These are phyloP conservation scores for Nothophoma quercina DNA, from an alignment of 2,329 filamentous ascomycete species.

Conservation along the genomic window DNA sequence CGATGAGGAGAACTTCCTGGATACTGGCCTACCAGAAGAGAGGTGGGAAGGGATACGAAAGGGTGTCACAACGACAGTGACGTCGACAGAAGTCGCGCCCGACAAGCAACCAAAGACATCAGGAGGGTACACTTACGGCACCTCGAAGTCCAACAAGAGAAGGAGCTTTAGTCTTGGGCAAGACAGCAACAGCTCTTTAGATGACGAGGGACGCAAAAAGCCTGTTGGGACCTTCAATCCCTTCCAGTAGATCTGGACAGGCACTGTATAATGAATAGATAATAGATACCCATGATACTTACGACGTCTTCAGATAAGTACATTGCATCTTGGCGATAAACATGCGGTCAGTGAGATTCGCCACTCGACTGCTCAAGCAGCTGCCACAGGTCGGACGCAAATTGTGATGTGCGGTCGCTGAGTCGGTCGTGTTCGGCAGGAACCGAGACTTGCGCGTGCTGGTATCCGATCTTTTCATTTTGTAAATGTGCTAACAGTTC, in stretches of 20 bases:
- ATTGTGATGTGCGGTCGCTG: too few relatives aligned
- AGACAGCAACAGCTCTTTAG: constrained; percentile 20
- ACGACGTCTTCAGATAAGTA: too few relatives aligned
- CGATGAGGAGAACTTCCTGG: constrained; percentile 32
- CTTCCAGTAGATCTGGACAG: constrained; percentile 4
- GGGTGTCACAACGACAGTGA: constrained; percentile 29
- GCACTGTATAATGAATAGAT: neutral
- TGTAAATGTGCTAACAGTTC: too few relatives aligned
- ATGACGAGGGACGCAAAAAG: constrained; percentile 11
- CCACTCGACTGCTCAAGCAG: too few relatives aligned
- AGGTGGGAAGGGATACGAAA: constrained; percentile 21
- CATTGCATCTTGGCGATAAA: too few relatives aligned
- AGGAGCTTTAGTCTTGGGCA: constrained; percentile 22
- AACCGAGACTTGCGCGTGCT: too few relatives aligned
- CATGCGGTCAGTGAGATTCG: too few relatives aligned
- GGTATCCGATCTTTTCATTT: too few relatives aligned
- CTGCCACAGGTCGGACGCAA: too few relatives aligned
- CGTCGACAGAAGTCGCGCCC: constrained; percentile 18
- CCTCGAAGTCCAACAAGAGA: constrained; percentile 1
- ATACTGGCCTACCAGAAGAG: constrained; percentile 20
- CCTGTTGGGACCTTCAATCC: constrained; percentile 16
- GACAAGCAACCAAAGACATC: neutral
- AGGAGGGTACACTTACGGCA: neutral
- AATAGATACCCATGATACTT: constrained; percentile 1
- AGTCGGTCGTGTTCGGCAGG: too few relatives aligned